Base-by-base conservation (phyloP, 345 rosid species). In the Hirschfeldia incana region DNA sequence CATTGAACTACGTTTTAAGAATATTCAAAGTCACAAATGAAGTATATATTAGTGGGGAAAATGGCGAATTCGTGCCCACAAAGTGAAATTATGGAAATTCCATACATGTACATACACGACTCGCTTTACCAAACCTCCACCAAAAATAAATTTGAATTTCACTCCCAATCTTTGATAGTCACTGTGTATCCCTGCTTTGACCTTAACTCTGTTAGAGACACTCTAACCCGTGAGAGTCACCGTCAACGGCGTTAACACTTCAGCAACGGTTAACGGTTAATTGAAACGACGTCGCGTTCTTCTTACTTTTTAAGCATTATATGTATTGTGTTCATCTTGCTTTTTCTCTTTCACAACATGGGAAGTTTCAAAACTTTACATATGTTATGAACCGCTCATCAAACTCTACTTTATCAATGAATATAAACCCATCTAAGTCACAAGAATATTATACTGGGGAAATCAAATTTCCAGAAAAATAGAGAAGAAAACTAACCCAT, bases 391-490 rank as follows among this genome's bases (percentile, higher is more conserved):
- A 36, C 42, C 79, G 72, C 74, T 75, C 58, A 8, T 11, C 3
- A 6, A 67, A 57, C 42, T 66, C 36, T 46, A 33, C 42, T 80
- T 67, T 17, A 34, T 64, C 26, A 70, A 77, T 55, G 34, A 78
- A 34, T 65, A 53, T 37, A 49, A 39, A 61, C 1, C 8, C 46
- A 67, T 79, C 51, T 12, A 74, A 62, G 73, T 46, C 78, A 66
- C 71, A 65, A 26, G 53, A 53, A 65, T 12, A 65, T 33, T 64
- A 74, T 74, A 70, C 74, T 68, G 62, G 75, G 32, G 49, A 74
- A 78, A 74, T 74, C 55, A 74, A 79, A 28, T 79, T 79, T 13
- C 78, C 58, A 67, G 34, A 5, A 73, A 37, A 79, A 72, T 12
- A 58, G 27, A 46, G 73, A 60, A 72, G 73, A 78, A 67, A 79